These are phyloP conservation scores for Vaccinium macrocarpon DNA, from an alignment of 148 eudicot genomes.

Conservation along the genomic window DNA sequence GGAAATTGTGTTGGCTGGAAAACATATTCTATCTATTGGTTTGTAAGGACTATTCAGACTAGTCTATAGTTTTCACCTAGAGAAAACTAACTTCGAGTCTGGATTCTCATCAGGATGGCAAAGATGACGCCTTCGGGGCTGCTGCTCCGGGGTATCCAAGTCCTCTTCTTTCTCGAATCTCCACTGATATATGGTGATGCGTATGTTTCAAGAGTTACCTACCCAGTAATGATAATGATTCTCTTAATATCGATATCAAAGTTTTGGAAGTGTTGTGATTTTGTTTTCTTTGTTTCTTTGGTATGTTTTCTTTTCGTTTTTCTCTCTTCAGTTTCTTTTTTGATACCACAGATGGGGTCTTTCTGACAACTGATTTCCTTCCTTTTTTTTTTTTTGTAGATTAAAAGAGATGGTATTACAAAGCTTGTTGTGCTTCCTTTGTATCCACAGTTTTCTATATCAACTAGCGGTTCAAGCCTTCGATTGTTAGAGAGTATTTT, in stretches of 20 bases:
- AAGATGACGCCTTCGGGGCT: neutral
- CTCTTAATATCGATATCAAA: neutral
- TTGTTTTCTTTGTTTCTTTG: conserved; percentile 1
- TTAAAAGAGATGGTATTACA: conserved; percentile 76
- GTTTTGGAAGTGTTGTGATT: neutral
- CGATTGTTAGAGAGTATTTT: conserved; percentile 90
- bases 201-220: neutral
- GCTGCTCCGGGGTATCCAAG: neutral
- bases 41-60: neutral
- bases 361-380: neutral
- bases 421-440: conserved; percentile 99
- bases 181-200: neutral
- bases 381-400: conserved; percentile 36
- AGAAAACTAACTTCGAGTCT: neutral
- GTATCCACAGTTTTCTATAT: conserved; percentile 96
- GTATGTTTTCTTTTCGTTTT: neutral
- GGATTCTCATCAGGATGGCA: neutral
- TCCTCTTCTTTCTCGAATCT: neutral
- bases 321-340: neutral
- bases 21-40: neutral
- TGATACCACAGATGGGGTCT: neutral
- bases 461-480: conserved; percentile 98
- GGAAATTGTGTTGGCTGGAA: neutral
- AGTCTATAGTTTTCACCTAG: neutral
- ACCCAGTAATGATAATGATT: neutral